Evolutionary conservation across 177 flowering plant species (phyloP), one percentile per base, ranked within the genome.

Genomic region (Vitis hybrid): DNA sequence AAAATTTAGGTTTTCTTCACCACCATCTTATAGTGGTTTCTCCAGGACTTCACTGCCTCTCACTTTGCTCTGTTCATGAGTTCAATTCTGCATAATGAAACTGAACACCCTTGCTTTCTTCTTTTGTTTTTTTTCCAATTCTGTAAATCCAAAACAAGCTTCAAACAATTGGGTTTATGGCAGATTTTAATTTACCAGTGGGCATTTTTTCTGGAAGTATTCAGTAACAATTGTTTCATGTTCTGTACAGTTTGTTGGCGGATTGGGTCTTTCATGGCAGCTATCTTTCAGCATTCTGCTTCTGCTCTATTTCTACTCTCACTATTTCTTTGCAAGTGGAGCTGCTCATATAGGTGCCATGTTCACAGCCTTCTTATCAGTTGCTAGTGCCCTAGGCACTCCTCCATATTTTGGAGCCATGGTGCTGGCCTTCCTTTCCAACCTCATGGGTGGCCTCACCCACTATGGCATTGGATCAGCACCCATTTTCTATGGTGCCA

Each of bases 271-370:
- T 51, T 86, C 93, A 62, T 94, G 98, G 98, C 98, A 93, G 72
- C 72, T 75, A 48, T 91, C 98, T 1, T 94, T 94, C 29, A 95
- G 97, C 72, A 91, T 94, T 73, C 84, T 94, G 71, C 92, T 93
- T 68, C 86, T 93, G 12, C 92, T 93, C 63, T 95, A 95, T 77
- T 95, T 90, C 92, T 93, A 91, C 84, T 86, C 96, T 21, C 99
- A 95, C 77, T 95, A 93, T 79, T 93, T 95, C 84, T 95, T 94
- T 58, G 99, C 99, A 0, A 95, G 98, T 76, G 98, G 98, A 33
- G 98, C 99, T 16, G 99, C 98, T 67, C 98, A 95, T 65, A 91
- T 95, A 22, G 99, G 99, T 60, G 99, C 99, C 57, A 93, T 95
- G 98, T 93, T 91, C 72, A 93, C 99, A 0, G 97, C 98, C 55